A percentile compares a stretch with the other conserved stretches of the same genome.
Conservation (phyloP, 768 basidiomycete species). For the Candolleomyces eurysporus region DNA sequence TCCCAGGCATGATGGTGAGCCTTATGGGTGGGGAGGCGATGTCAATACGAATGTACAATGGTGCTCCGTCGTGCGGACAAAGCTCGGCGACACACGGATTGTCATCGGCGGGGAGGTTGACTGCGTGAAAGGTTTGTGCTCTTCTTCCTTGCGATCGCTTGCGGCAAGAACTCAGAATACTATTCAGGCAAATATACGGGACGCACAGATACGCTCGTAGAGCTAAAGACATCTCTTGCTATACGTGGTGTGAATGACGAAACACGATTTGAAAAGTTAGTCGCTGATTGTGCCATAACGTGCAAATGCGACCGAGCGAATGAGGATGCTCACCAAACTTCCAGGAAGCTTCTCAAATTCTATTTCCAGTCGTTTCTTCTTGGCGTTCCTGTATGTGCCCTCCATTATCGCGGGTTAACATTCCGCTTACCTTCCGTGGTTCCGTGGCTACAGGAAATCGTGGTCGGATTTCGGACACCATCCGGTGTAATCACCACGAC, state of each 20-base stretch:
- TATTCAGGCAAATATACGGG: conserved; percentile 57
- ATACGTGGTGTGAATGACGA: conserved; percentile 68
- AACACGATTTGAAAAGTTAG: conserved; percentile 76
- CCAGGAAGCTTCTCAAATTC: conserved; percentile 86
- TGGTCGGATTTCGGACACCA: conserved; percentile 85
- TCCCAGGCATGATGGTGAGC: conserved; percentile 21
- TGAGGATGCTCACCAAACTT: conserved; percentile 8
- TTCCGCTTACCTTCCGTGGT: conserved; percentile 8
- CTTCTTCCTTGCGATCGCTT: background rate
- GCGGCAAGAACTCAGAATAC: conserved; percentile 3
- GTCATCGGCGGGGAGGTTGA: conserved; percentile 91
- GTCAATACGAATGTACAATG: conserved; percentile 89
- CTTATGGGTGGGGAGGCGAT: conserved; percentile 72
- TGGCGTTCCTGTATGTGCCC: conserved; percentile 73
- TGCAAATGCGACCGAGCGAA: conserved; percentile 7
- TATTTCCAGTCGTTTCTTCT: conserved; percentile 91
- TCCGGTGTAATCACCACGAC: conserved; percentile 63
- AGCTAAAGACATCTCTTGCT: conserved; percentile 81
- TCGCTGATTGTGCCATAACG: background rate
- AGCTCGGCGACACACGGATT: conserved; percentile 66
- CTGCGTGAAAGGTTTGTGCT: conserved; percentile 68
- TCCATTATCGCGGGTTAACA: conserved; percentile 10
- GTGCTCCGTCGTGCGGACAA: conserved; percentile 88
- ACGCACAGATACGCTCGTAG: conserved; percentile 68
- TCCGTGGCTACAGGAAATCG: conserved; percentile 33